Evolutionary conservation across 768 basidiomycete species (phyloP), one percentile per base, ranked within the genome.

Genomic region (Nidularia pulvinata): DNA sequence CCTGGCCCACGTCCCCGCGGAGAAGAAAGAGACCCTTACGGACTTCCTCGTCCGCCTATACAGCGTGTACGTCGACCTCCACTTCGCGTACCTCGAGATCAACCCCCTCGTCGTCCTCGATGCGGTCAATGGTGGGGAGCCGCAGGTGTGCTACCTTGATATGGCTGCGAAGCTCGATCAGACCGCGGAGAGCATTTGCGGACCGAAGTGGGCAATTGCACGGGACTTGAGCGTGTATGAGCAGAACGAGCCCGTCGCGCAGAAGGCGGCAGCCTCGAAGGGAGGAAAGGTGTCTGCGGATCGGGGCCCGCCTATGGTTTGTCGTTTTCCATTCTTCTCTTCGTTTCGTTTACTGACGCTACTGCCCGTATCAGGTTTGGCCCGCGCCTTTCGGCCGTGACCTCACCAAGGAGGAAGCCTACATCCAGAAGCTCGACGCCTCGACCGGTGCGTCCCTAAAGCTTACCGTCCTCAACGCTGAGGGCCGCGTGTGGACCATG

Each of bases 101-200:
- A 99, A 98, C 83, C 97, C 97, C 43, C 85, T 99, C 52, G 88
- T 98, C 65, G 91, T 93, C 67, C 86, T 98, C 63, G 95, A 97
- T 68, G 86, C 81, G 53, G 86, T 82, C 58, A 75, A 72, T 33
- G 78, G 78, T 16, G 84, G 83, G 55, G 76, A 86, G 58, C 86
- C 89, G 42, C 84, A 84, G 57, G 93, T 98, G 64, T 89, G 90
- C 74, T 98, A 95, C 78, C 88, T 99, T 57, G 96, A 99, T 71
- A 98, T 99, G 96, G 97, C 97, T 42, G 97, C 96, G 63, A 99
- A 98, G 80, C 89, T 99, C 59, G 97, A 99, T 69, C 97, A 98
- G 77, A 98, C 97, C 6, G 97, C 97, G 44, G 96, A 99, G 74
- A 95, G 87, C 67, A 91, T 98, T 65, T 96, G 93, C 65, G 96